phyloP scores from a whole-genome alignment of 2,329 filamentous ascomycete genomes.

The Aureobasidium sp. region DNA sequence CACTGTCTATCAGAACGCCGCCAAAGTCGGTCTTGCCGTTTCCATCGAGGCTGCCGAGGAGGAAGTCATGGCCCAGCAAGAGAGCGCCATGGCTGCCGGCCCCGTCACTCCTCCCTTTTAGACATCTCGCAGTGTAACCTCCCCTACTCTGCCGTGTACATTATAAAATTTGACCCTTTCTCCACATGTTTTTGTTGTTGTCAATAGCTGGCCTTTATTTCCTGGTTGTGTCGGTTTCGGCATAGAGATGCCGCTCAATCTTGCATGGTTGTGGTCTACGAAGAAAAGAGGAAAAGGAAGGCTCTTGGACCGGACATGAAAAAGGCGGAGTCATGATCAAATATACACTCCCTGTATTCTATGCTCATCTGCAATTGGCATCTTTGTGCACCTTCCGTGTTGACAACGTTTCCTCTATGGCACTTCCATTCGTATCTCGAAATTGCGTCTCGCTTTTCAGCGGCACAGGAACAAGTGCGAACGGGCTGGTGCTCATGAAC shows the following conservation, averaged over 20 bases:
- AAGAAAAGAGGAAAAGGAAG: constrained; percentile 4
- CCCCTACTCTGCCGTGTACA: constrained; percentile 11
- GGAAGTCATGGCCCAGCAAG: constrained; percentile 80
- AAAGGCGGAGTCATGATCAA: constrained; percentile 5
- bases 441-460: background rate
- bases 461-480: background rate
- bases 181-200: background rate
- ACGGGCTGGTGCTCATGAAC: background rate
- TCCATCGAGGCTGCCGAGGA: constrained; percentile 82
- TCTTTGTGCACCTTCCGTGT: background rate
- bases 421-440: background rate
- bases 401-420: background rate
- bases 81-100: constrained; percentile 42
- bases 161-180: constrained; percentile 14
- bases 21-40: constrained; percentile 90
- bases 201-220: constrained; percentile 2
- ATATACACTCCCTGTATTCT: constrained; percentile 8
- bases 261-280: constrained; percentile 4
- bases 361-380: constrained; percentile 5
- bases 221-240: background rate
- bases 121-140: constrained; percentile 18
- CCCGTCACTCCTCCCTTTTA: constrained; percentile 46
- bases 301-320: background rate
- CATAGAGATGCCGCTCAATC: background rate
- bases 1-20: constrained; percentile 61